phyloP scores from a whole-genome alignment of 1,284 basidiomycete species.

The Puccinia coronata region DNA sequence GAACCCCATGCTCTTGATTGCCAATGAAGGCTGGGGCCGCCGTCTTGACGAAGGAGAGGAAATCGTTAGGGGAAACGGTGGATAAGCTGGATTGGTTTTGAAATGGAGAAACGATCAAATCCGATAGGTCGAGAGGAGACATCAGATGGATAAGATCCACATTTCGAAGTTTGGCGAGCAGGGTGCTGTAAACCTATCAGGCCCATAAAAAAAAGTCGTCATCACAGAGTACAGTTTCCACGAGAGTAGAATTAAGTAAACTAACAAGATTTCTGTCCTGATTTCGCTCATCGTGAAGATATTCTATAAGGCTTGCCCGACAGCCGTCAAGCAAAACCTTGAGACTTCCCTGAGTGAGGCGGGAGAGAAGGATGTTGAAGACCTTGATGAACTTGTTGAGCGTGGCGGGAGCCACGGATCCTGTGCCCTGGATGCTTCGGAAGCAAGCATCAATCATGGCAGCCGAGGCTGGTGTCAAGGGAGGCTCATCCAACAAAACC shows the following conservation, averaged over 20 bases:
- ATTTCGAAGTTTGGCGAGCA: constrained; percentile 12
- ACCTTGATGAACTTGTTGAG: constrained; percentile 8
- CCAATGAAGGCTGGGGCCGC: background rate
- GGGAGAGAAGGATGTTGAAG: constrained; percentile 16
- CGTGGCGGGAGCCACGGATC: background rate
- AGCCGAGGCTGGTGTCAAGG: background rate
- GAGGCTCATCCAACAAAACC: constrained; percentile 30
- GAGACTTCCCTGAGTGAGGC: constrained; percentile 9
- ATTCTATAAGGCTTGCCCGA: background rate
- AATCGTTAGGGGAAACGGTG: background rate
- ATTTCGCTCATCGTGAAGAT: background rate
- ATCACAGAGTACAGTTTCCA: background rate
- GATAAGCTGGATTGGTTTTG: constrained; percentile 6
- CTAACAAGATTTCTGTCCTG: constrained; percentile 17
- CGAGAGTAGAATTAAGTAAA: background rate
- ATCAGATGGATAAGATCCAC: constrained; percentile 10
- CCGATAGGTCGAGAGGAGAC: background rate
- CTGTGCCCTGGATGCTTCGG: background rate
- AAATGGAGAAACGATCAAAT: constrained; percentile 1
- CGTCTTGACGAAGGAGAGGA: background rate
- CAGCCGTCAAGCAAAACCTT: constrained; percentile 20
- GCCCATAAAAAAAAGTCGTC: background rate
- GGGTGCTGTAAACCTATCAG: constrained; percentile 13
- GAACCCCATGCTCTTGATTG: background rate
- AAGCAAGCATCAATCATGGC: constrained; percentile 22